phyloP scores from a whole-genome alignment of 2,329 filamentous ascomycete species.

The Lasiodiplodia gonubiensis region DNA sequence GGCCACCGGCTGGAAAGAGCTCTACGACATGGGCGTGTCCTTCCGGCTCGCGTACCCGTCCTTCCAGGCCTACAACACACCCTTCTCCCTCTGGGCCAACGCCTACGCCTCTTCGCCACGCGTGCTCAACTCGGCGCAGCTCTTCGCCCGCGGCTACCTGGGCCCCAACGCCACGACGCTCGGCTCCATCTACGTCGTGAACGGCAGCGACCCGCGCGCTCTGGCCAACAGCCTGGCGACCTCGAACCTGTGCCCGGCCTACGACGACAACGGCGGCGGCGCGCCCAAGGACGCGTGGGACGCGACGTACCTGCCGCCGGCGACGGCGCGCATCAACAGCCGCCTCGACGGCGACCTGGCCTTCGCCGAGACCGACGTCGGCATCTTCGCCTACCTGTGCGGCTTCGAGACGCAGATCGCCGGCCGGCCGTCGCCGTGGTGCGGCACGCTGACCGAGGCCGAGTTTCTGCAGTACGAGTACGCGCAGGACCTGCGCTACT shows the following conservation, averaged over 20 bases:
- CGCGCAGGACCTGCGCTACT: constrained; percentile 71
- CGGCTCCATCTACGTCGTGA: constrained; percentile 64
- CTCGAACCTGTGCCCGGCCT: constrained; percentile 67
- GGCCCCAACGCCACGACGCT: constrained; percentile 60
- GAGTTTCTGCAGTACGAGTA: constrained; percentile 71
- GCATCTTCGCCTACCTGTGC: constrained; percentile 70
- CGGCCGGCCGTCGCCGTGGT: constrained; percentile 65
- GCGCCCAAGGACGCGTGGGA: constrained; percentile 57
- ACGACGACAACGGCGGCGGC: constrained; percentile 60
- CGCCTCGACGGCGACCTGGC: constrained; percentile 56
- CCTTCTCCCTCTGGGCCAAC: constrained; percentile 69
- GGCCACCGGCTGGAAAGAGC: constrained; percentile 67
- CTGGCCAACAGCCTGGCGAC: constrained; percentile 65
- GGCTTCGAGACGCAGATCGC: constrained; percentile 73
- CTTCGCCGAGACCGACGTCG: constrained; percentile 60
- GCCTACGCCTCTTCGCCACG: constrained; percentile 61
- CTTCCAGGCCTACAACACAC: constrained; percentile 55
- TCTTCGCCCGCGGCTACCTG: constrained; percentile 67
- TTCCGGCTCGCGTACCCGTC: constrained; percentile 53
- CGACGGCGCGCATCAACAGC: constrained; percentile 60
- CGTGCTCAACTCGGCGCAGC: constrained; percentile 66
- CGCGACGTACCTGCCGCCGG: constrained; percentile 58
- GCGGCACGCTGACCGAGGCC: constrained; percentile 64
- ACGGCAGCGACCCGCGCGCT: constrained; percentile 58
- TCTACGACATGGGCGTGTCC: constrained; percentile 61